Base-by-base conservation (phyloP, 2,329 filamentous ascomycete species). In the Dactylellina sp. region DNA sequence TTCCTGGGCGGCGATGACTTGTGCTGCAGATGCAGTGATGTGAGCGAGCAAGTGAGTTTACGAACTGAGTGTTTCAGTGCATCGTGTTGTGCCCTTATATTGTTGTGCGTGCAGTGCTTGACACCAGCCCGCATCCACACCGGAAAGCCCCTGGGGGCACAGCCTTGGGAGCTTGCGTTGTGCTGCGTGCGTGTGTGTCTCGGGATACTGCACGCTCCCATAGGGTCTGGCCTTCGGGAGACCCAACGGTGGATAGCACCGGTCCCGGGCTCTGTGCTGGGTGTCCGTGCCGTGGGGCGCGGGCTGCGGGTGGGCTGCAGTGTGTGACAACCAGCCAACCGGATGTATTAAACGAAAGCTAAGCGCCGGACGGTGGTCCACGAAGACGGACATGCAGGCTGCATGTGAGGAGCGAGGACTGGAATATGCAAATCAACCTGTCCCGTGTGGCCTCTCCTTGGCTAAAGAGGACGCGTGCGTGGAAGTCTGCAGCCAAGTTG, bases 391-490 rank as follows among this genome's bases (percentile, higher is more conserved):
- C 56, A n/a, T 59, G 56, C 60, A 57, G 35, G 22, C 20, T 61
- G 59, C 53, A 71, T 71, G 35, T 24, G 46, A 52, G 22, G 35
- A 32, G 16, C 24, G 50, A 71, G 63, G 59, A 57, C 66, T 71
- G 66, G 50, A 46, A 57, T 49, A 68, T 68, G 68, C 68, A 64
- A 60, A 71, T 52, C 35, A 50, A 53, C 52, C 57, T 57, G 42
- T 63, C 65, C 57, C 57, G 63, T 68, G 40, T 65, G 44, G 50
- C n/a, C 37, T 28, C 35, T 49, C 32, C 65, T 62, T 64, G 60
- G 60, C 59, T 39, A 39, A 55, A 53, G 35, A 40, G 53, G 63
- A 60, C 20, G 63, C 53, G 32, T 68, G 63, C 63, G 52, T 62
- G 46, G 44, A 61, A 32, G 35, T 25, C 46, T n/a, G n/a, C n/a